Evolutionary conservation across 108 stramenopile genomes (phyloP).

Genomic region (Craspedostauros australis): DNA sequence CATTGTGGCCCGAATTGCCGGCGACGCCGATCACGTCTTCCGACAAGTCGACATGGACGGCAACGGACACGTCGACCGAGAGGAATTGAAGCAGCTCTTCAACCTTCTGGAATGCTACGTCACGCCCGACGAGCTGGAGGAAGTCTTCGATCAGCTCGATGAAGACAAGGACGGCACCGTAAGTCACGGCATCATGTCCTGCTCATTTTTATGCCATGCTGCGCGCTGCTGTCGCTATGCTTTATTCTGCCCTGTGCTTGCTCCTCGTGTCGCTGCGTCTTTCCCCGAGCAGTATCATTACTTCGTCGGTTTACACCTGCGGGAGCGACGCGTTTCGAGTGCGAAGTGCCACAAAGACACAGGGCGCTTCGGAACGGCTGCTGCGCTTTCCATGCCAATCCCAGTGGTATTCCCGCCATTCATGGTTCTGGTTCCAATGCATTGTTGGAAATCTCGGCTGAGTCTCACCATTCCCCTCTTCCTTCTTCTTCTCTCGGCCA

Average conservation of each 20-base stretch:
- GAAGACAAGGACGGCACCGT: constrained; percentile 58
- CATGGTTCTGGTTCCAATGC: too few species aligned
- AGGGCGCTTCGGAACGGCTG: not conserved
- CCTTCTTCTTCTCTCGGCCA: not conserved
- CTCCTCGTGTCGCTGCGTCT: too few species aligned
- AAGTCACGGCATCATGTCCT: constrained; percentile 1
- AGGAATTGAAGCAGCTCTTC: constrained; percentile 64
- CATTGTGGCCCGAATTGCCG: constrained; percentile 67
- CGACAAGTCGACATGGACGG: constrained; percentile 54
- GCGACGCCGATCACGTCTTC: constrained; percentile 71
- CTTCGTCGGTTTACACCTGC: too few species aligned
- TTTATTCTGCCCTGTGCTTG: not conserved
- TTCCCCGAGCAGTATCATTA: too few species aligned
- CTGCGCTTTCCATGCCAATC: too few species aligned
- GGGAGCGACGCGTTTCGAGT: too few species aligned
- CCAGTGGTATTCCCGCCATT: too few species aligned
- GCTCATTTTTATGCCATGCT: not conserved
- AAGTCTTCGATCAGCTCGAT: constrained; percentile 57
- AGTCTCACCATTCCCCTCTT: too few species aligned
- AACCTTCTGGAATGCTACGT: constrained; percentile 43
- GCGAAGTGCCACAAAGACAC: too few species aligned
- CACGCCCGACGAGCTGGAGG: constrained; percentile 35
- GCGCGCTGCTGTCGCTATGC: not conserved
- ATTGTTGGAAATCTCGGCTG: too few species aligned
- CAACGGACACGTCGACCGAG: constrained; percentile 53